Base-by-base conservation (phyloP, 805 yeast genomes). In the Yamadazyma kitorensis region DNA sequence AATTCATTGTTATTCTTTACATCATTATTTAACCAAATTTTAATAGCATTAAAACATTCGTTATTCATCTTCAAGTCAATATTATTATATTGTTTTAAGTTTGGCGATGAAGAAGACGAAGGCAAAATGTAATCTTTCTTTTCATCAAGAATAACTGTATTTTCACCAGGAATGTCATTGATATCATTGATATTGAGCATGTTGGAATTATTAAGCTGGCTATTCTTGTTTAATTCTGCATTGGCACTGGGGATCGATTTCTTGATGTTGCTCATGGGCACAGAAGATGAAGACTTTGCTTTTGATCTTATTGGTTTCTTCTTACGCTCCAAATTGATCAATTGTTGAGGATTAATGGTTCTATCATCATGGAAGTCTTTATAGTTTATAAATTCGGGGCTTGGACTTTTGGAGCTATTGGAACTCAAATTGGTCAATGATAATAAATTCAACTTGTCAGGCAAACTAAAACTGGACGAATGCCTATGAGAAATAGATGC, bases 1-100 rank as follows among this genome's bases (percentile, higher is more conserved):
- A 45, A 42, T 23, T 51, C 54, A 18, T 49, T 47, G 10, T 43
- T 34, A 24, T 43, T 51, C 33, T 45, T 44, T 29, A 47, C 47
- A 17, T 44, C 39, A 30, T 45, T 54, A 40, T 52, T 50, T 28
- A 53, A 41, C 70, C 70, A 64, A 37, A 52, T 51, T 12, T 57
- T 50, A 18, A 64, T 64, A 17, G 69, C 69, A 37, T 57, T 55
- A 34, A 59, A 56, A 40, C 69, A 64, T 40, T 64, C 69, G 37
- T 63, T 64, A 39, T 64, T 63, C 61, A 63, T 59, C 24, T 49
- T 51, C 29, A 54, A 51, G 33, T 54, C 51, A 23, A n/a, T 15
- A 5, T 9, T 10, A 12, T 27, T 31, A 29, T 44, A 28, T 4
- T 43, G 34, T 5, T 45, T 24, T 18, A 51, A 41, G 13, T 49